phyloP scores from a whole-genome alignment of 306 rosid species.

The Calophaca sinica region DNA sequence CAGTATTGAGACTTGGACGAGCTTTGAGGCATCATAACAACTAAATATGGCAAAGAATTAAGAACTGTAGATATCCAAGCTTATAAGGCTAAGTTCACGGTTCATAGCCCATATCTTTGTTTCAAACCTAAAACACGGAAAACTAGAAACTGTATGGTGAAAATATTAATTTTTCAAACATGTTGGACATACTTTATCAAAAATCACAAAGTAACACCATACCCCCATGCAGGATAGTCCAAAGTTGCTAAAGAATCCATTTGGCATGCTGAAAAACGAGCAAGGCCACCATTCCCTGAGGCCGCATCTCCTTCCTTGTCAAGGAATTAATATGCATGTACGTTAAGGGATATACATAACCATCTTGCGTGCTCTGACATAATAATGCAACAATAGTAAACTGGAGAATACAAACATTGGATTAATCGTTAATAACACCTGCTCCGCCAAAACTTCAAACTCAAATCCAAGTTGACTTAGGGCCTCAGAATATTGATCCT shows the following conservation, averaged over 20 bases:
- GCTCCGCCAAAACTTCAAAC: constrained; percentile 81
- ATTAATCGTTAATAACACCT: constrained; percentile 50
- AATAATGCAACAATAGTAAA: constrained; percentile 3
- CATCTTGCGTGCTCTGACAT: constrained; percentile 23
- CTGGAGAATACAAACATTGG: constrained; percentile 36
- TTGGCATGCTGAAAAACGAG: constrained; percentile 83
- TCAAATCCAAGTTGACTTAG: constrained; percentile 81
- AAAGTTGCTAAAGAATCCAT: constrained; percentile 83
- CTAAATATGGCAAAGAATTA: constrained; percentile 32
- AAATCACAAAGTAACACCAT: constrained; percentile 44
- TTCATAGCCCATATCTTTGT: constrained; percentile 27
- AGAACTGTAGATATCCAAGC: constrained; percentile 14
- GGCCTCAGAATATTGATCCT: constrained; percentile 79
- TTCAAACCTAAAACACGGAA: constrained; percentile 21
- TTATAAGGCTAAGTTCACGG: constrained; percentile 41
- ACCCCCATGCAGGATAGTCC: constrained; percentile 93
- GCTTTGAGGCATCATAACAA: constrained; percentile 24
- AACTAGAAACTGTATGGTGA: constrained; percentile 17
- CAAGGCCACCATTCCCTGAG: constrained; percentile 84
- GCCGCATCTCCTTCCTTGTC: constrained; percentile 85
- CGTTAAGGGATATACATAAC: constrained; percentile 37
- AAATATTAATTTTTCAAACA: constrained; percentile 33
- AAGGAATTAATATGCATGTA: constrained; percentile 29
- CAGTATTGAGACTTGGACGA: constrained; percentile 23
- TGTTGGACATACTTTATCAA: background rate